Conservation (phyloP, 805 yeast genomes). For the Sungouiozyma ichnusensis region DNA sequence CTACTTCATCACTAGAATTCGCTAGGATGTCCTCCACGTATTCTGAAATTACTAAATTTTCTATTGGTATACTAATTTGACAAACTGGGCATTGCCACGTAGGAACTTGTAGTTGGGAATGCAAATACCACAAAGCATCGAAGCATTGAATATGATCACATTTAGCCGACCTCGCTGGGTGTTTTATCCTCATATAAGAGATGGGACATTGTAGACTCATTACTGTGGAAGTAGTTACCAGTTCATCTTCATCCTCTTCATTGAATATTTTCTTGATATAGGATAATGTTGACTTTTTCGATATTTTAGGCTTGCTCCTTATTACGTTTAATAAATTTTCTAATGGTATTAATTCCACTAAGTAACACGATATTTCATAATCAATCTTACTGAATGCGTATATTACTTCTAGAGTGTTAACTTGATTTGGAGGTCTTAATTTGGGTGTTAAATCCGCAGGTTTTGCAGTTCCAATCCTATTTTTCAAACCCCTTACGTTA, state of each 20-base stretch:
- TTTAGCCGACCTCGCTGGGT: slow-evolving; percentile 58
- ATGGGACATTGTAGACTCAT: slow-evolving; percentile 72
- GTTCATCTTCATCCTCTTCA: slow-evolving; percentile 48
- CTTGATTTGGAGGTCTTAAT: slow-evolving; percentile 18
- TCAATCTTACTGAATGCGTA: slow-evolving; percentile 46
- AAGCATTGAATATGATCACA: slow-evolving; percentile 85
- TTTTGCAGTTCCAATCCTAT: slow-evolving; percentile 61
- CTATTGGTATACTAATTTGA: slow-evolving; percentile 38
- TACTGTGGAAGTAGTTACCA: slow-evolving; percentile 54
- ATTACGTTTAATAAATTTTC: slow-evolving; percentile 33
- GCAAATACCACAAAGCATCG: slow-evolving; percentile 65
- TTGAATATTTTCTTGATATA: slow-evolving; percentile 33
- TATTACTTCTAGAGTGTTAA: slow-evolving; percentile 38
- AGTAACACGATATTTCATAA: slow-evolving; percentile 41
- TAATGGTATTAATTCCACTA: slow-evolving; percentile 40
- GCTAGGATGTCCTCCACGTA: slow-evolving; percentile 55
- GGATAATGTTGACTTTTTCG: slow-evolving; percentile 38
- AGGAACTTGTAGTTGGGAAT: slow-evolving; percentile 68
- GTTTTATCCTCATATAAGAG: slow-evolving; percentile 54
- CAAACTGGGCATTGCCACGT: slow-evolving; percentile 90
- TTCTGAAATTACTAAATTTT: slow-evolving; percentile 63
- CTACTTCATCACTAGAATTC: slow-evolving; percentile 43
- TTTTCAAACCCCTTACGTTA: slow-evolving; percentile 63
- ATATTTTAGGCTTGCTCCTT: slow-evolving; percentile 40
- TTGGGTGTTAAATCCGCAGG: slow-evolving; percentile 66